A percentile compares a stretch with the other conserved stretches of the same genome.
phyloP scores from a whole-genome alignment of 192 early-diverging fungal species.

The Dissophora ornata region DNA sequence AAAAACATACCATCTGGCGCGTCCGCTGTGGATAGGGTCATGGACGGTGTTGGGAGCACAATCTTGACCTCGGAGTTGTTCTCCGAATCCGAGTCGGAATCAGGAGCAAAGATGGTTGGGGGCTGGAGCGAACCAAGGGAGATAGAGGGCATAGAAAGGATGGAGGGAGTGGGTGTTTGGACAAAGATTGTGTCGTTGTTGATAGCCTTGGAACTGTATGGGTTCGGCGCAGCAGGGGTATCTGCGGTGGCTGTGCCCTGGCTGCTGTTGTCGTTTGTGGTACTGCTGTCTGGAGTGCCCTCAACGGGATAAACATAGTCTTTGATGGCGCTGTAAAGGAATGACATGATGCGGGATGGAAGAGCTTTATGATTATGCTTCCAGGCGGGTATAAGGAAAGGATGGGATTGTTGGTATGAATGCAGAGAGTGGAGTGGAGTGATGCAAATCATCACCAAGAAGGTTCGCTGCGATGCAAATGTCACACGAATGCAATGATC shows the following conservation, averaged over 20 bases:
- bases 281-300: background rate
- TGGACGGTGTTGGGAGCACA: constrained; percentile 8
- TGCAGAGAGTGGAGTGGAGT: background rate
- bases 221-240: background rate
- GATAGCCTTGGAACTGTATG: constrained; percentile 20
- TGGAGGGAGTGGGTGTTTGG: background rate
- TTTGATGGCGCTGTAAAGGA: constrained; percentile 28
- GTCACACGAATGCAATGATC: too few relatives aligned
- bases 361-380: background rate
- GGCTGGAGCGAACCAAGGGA: constrained; percentile 25
- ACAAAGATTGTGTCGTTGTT: constrained; percentile 36
- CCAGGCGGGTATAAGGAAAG: background rate
- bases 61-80: constrained; percentile 19
- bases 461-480: too few relatives aligned
- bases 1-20: constrained; percentile 32
- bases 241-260: background rate
- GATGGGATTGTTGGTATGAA: too few relatives aligned
- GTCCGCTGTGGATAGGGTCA: constrained; percentile 42
- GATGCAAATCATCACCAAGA: background rate
- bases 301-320: constrained; percentile 27
- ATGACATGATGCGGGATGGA: constrained; percentile 29
- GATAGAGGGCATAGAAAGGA: constrained; percentile 20
- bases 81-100: constrained; percentile 29
- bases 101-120: constrained; percentile 4
- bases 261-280: background rate